Base-by-base conservation (phyloP, 495 filamentous ascomycete genomes). In the Letharia lupina region DNA sequence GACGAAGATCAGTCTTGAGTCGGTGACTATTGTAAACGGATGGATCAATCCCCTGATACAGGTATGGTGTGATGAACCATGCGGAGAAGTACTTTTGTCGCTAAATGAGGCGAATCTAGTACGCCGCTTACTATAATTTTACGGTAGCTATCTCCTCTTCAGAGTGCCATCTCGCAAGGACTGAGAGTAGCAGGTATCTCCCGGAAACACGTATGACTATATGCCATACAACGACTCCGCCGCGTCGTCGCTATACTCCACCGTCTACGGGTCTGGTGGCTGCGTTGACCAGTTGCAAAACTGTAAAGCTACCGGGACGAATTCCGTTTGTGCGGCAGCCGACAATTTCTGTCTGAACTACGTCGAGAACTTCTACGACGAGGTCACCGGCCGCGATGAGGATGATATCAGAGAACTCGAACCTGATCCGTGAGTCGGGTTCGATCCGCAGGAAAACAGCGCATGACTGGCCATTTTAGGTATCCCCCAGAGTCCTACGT, bases 401-500 rank as follows among this genome's bases (percentile, higher is more conserved):
- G 90, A 90, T 76, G 89, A 92, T 73, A 84, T 91, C 68, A 70
- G 79, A 0, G 75, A 80, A 52, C 68, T 73, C 37, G 62, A 73
- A 6, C 79, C 76, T 0, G 85, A 89, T 66, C 81, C 87, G 0
- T 90, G 28, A 54, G 50, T 54, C 28, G 23, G 7, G 28, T 33
- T 33, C 28, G 11, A 15, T 23, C 9, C 5, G 28, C 16, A 6
- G 28, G 4, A n/a, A 28, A 12, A 54, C 23, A 4, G 7, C 16
- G 10, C 28, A 10, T 64, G 16, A 64, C 28, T 16, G 10, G 2
- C 31, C 15, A 2, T 54, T n/a, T 3, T 11, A 64, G 63, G 1
- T 90, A 89, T 73, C 89, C 89, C 15, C 77, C 83, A 0, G 77
- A 77, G 45, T 86, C 80, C 63, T 89, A 82, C 69, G 63, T 84